Percentiles rank a stretch among this genome's conserved stretches.
Conservation (phyloP, 1,284 basidiomycete species). For the Lentinus polychrous region DNA sequence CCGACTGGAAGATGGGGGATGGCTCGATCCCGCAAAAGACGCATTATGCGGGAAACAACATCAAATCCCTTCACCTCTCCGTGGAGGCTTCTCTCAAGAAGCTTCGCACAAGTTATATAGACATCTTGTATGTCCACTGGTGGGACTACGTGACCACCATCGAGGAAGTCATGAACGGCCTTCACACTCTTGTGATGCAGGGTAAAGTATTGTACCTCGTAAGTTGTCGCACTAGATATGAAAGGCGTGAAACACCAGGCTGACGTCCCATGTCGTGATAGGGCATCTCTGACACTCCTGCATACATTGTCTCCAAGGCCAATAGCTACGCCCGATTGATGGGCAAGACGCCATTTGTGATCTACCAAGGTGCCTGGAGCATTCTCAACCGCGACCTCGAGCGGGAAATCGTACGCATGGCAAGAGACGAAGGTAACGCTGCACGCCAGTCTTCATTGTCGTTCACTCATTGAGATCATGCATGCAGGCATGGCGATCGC, state of each 20-base stretch:
- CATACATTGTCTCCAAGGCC: constrained; percentile 45
- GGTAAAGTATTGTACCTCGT: constrained; percentile 34
- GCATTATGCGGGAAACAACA: constrained; percentile 30
- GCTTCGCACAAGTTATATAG: constrained; percentile 36
- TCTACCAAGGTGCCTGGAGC: constrained; percentile 50
- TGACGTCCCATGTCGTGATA: constrained; percentile 1
- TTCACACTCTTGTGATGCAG: constrained; percentile 27
- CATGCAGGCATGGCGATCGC: constrained; percentile 41
- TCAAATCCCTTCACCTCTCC: constrained; percentile 25
- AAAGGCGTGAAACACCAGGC: too few relatives aligned
- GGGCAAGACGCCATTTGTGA: constrained; percentile 23
- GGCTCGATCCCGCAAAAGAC: constrained; percentile 16
- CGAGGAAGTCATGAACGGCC: constrained; percentile 46
- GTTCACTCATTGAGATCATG: too few relatives aligned
- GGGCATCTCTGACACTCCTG: constrained; percentile 37
- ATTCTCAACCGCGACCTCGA: constrained; percentile 42
- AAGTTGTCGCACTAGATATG: background rate
- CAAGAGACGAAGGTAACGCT: background rate
- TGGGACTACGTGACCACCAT: constrained; percentile 47
- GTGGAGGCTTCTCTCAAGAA: constrained; percentile 34
- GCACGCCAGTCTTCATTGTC: constrained; percentile 34
- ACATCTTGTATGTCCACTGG: constrained; percentile 36
- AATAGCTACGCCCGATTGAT: constrained; percentile 44
- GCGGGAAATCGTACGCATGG: constrained; percentile 52
- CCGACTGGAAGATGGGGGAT: constrained; percentile 20